A percentile compares a stretch with the other conserved stretches of the same genome.
Conservation (phyloP, 768 basidiomycete species). For the Boletus coccyginus region DNA sequence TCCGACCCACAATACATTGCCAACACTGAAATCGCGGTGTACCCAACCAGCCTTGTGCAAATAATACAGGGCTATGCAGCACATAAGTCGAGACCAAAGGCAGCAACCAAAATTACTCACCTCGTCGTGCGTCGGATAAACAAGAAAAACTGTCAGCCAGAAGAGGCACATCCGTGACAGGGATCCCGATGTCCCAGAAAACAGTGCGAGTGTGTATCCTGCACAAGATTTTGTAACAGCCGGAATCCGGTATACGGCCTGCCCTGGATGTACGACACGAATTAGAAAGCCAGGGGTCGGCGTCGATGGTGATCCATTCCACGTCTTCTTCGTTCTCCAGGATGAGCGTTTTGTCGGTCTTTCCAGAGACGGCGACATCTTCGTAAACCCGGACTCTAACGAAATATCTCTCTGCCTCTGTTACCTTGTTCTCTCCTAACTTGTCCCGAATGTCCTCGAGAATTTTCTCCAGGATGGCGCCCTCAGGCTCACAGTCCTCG, state of each 20-base stretch:
- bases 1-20: background rate
- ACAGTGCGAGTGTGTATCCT: background rate
- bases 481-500: background rate
- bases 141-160: background rate
- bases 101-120: background rate
- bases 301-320: no score
- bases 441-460: background rate
- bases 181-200: background rate
- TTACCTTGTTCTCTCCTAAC: background rate
- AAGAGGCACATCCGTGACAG: background rate
- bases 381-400: background rate
- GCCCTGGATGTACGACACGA: background rate
- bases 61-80: background rate
- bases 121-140: background rate
- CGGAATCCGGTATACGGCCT: background rate
- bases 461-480: background rate
- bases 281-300: no score
- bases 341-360: background rate
- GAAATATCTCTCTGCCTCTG: background rate
- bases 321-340: background rate
- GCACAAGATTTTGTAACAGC: background rate
- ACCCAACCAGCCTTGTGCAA: slow-evolving; percentile 7
- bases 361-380: background rate
- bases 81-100: background rate
- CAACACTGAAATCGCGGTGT: slow-evolving; percentile 4